These are phyloP conservation scores for Ustilago esculenta DNA, from an alignment of 1,284 basidiomycete genomes.

Conservation along the genomic window DNA sequence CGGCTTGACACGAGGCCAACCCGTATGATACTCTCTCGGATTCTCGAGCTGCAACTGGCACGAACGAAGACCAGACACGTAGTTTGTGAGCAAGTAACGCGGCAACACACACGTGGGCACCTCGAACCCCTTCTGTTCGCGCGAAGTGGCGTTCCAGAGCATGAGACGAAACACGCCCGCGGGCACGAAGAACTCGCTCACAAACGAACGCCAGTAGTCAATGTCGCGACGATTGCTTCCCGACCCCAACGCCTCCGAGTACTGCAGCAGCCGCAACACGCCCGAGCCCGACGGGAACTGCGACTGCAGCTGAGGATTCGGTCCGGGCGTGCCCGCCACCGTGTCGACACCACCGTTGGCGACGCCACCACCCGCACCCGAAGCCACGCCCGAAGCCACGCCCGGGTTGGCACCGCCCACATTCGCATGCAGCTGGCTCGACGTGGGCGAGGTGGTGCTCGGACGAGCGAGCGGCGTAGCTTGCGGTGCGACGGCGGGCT, in stretches of 20 bases:
- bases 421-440: constrained; percentile 10
- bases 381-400: neutral
- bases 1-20: constrained; percentile 34
- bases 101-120: constrained; percentile 52
- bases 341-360: constrained; percentile 3
- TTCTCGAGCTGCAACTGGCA: constrained; percentile 40
- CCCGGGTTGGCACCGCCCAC: neutral
- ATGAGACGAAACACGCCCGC: constrained; percentile 45
- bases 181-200: constrained; percentile 48
- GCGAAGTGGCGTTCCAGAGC: constrained; percentile 49
- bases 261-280: constrained; percentile 46
- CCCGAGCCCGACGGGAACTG: constrained; percentile 34
- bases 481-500: constrained; percentile 18
- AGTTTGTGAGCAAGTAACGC: constrained; percentile 51
- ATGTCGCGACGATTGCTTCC: constrained; percentile 36
- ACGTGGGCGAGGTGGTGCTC: constrained; percentile 18
- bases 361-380: neutral
- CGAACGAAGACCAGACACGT: constrained; percentile 43
- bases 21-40: constrained; percentile 47
- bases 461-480: constrained; percentile 9
- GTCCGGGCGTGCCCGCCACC: constrained; percentile 25
- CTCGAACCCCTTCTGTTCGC: constrained; percentile 56
- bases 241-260: constrained; percentile 35
- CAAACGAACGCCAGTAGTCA: constrained; percentile 52
- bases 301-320: constrained; percentile 41